phyloP scores from a whole-genome alignment of 345 rosid genomes.

The Abelmoschus esculentus region DNA sequence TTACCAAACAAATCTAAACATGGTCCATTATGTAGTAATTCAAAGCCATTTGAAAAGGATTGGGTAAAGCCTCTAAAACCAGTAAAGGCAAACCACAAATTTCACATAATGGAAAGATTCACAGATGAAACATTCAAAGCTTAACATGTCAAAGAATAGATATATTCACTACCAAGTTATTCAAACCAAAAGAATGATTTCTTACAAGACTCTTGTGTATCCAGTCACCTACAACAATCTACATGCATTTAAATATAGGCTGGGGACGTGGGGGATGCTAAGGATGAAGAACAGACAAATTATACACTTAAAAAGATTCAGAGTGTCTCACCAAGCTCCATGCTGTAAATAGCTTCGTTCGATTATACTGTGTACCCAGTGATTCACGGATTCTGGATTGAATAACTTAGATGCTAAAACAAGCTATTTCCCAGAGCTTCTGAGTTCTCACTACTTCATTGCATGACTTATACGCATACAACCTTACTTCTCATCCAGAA shows the following conservation, averaged over 20 bases:
- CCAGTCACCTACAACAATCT: not conserved
- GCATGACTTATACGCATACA: not conserved
- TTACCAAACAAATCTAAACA: no score
- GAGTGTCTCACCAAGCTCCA: conserved; percentile 12
- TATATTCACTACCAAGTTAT: not conserved
- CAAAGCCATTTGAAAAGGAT: not conserved
- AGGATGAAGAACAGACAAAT: not conserved
- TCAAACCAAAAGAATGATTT: not conserved
- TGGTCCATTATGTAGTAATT: no score
- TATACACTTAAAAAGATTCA: not conserved
- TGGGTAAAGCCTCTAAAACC: not conserved
- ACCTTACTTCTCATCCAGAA: not conserved
- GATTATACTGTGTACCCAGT: not conserved
- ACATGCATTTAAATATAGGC: not conserved
- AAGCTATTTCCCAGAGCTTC: not conserved
- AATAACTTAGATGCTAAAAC: conserved; percentile 2
- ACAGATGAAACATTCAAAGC: not conserved
- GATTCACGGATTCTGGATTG: not conserved
- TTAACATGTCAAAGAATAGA: no score
- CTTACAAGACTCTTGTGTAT: not conserved
- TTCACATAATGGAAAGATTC: not conserved
- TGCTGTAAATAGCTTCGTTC: no score
- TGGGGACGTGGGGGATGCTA: not conserved
- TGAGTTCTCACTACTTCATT: no score
- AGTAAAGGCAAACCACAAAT: not conserved